phyloP scores from a whole-genome alignment of 2,329 filamentous ascomycete genomes.

The Curvularia sp. region DNA sequence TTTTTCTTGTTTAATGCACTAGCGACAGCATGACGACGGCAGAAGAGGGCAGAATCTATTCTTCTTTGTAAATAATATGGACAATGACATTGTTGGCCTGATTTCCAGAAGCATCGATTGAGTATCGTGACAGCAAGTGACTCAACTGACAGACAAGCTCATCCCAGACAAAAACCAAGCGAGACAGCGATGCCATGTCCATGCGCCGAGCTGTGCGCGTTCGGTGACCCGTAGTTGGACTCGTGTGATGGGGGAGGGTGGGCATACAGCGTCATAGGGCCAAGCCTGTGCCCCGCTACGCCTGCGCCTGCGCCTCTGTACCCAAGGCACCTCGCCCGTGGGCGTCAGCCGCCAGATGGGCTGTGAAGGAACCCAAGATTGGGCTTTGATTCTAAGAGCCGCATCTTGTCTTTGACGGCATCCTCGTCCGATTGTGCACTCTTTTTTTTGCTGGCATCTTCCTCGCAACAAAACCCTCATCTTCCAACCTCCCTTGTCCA shows the following conservation, averaged over 20 bases:
- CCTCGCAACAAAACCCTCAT: conserved; percentile 1
- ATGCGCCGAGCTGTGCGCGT: not conserved
- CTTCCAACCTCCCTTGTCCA: conserved; percentile 1
- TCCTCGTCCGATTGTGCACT: conserved; percentile 1
- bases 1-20: conserved; percentile 9
- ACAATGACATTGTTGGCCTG: conserved; percentile 21
- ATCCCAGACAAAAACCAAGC: not conserved
- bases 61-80: conserved; percentile 25
- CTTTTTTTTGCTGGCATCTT: conserved; percentile 14
- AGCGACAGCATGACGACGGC: conserved; percentile 20
- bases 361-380: conserved; percentile 30
- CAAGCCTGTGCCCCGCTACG: conserved; percentile 30
- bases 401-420: conserved; percentile 11
- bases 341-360: conserved; percentile 37
- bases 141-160: not conserved
- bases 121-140: not conserved
- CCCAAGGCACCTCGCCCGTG: conserved; percentile 11
- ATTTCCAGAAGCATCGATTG: conserved; percentile 5
- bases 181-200: not conserved
- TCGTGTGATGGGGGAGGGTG: conserved; percentile 10
- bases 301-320: conserved; percentile 16
- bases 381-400: conserved; percentile 26
- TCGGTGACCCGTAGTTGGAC: not conserved
- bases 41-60: conserved; percentile 12
- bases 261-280: conserved; percentile 33